Evolutionary conservation across 148 eudicot genomes (phyloP).

Genomic region (Polygonum aviculare): DNA sequence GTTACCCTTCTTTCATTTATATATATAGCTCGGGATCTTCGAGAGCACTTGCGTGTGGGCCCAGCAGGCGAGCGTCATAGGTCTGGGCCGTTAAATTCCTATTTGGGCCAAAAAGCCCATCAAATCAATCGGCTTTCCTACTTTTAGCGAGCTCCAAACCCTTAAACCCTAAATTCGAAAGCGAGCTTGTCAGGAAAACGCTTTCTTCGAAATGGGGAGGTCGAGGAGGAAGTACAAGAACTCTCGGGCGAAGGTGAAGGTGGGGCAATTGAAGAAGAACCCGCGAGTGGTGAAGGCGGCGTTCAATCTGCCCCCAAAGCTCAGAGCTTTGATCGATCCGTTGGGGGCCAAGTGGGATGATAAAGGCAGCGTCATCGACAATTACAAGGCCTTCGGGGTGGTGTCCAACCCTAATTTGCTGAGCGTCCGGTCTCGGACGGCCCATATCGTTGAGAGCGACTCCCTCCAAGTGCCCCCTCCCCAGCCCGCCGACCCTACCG

Average conservation of each 20-base stretch:
- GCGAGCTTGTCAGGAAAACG: neutral
- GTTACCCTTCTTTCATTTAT: neutral
- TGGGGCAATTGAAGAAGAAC: constrained; percentile 66
- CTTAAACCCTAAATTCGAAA: neutral
- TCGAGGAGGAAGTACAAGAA: constrained; percentile 78
- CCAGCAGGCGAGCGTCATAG: neutral
- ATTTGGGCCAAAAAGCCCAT: neutral
- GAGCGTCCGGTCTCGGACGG: constrained; percentile 53
- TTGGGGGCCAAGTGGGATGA: constrained; percentile 66
- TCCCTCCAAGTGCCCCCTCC: constrained; percentile 63
- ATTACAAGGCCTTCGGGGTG: constrained; percentile 84
- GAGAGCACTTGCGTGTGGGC: neutral
- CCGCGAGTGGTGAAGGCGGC: constrained; percentile 67
- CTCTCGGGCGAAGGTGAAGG: constrained; percentile 63
- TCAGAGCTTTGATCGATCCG: constrained; percentile 50
- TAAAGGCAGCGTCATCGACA: constrained; percentile 56
- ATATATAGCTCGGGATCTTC: neutral
- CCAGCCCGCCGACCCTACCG: neutral
- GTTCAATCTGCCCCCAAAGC: constrained; percentile 77
- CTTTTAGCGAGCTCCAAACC: neutral
- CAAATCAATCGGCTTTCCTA: neutral
- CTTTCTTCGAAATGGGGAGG: constrained; percentile 51
- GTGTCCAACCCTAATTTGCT: constrained; percentile 85
- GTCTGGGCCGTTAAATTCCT: neutral
- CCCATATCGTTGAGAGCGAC: constrained; percentile 59